Evolutionary conservation across 768 basidiomycete genomes (phyloP).

Genomic region (Psilocybe sp.): DNA sequence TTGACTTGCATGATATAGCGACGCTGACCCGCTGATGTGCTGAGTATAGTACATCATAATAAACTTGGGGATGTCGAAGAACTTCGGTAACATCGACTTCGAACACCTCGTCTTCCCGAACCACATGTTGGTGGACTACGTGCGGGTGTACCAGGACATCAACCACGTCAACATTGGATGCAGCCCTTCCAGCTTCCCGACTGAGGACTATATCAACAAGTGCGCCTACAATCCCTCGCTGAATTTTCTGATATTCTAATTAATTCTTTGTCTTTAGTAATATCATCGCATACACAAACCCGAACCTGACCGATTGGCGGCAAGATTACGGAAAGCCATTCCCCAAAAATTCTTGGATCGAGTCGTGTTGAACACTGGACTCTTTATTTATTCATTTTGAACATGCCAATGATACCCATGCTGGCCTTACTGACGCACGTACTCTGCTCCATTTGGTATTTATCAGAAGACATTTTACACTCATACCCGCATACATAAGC

Average conservation of each 20-base stretch:
- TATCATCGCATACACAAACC: constrained; percentile 76
- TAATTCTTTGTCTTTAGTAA: constrained; percentile 11
- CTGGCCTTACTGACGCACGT: too few species aligned
- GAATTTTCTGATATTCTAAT: neutral
- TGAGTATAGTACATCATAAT: constrained; percentile 68
- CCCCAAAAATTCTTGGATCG: constrained; percentile 57
- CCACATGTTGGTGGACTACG: constrained; percentile 77
- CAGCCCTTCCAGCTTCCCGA: constrained; percentile 76
- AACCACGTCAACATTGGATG: constrained; percentile 78
- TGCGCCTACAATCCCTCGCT: constrained; percentile 25
- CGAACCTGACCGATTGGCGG: constrained; percentile 78
- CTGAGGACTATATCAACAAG: constrained; percentile 76
- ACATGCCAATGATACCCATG: too few species aligned
- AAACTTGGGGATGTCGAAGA: constrained; percentile 82
- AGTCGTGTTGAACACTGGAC: neutral
- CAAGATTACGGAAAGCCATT: constrained; percentile 60
- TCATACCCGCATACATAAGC: too few species aligned
- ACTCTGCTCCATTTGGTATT: too few species aligned
- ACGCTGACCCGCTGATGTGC: neutral
- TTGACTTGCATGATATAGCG: neutral
- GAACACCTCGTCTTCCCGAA: constrained; percentile 69
- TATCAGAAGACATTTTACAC: too few species aligned
- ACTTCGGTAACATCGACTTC: constrained; percentile 73
- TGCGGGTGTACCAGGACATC: constrained; percentile 85
- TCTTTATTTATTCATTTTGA: too few species aligned